These are phyloP conservation scores for Ilyonectria mors-panacis DNA, from an alignment of 2,329 filamentous ascomycete genomes.

Conservation along the genomic window DNA sequence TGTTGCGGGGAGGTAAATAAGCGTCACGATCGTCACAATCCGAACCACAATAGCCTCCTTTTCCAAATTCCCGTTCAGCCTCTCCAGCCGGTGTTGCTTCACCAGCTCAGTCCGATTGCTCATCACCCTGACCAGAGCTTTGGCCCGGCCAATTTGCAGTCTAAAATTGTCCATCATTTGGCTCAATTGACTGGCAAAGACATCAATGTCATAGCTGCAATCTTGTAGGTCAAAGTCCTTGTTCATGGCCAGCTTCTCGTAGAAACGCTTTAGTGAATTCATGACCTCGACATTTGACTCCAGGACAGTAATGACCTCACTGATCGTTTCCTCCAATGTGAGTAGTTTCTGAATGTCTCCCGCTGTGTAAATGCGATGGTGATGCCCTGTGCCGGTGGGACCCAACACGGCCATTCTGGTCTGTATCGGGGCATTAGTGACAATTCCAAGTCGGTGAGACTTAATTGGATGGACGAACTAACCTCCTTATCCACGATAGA, in stretches of 20 bases:
- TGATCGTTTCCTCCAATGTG: neutral
- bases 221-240: constrained; percentile 8
- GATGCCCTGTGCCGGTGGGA: neutral
- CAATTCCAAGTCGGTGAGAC: neutral
- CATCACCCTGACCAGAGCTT: neutral
- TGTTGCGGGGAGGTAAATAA: constrained; percentile 20
- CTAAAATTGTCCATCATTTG: constrained; percentile 13
- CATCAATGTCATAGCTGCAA: constrained; percentile 14
- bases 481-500: constrained; percentile 6
- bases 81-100: constrained; percentile 14
- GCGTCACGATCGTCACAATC: constrained; percentile 19
- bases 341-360: constrained; percentile 3
- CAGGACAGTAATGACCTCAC: neutral
- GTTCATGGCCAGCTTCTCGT: constrained; percentile 6
- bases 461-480: neutral
- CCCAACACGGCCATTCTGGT: constrained; percentile 7
- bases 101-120: constrained; percentile 16
- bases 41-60: constrained; percentile 17
- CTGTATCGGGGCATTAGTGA: neutral
- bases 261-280: constrained; percentile 9
- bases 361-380: constrained; percentile 5
- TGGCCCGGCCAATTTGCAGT: constrained; percentile 10
- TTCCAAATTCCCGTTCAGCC: constrained; percentile 12
- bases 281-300: constrained; percentile 23
- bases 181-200: constrained; percentile 4